Evolutionary conservation across 441 rosid species (phyloP).

Genomic region (Mallotus repandus): DNA sequence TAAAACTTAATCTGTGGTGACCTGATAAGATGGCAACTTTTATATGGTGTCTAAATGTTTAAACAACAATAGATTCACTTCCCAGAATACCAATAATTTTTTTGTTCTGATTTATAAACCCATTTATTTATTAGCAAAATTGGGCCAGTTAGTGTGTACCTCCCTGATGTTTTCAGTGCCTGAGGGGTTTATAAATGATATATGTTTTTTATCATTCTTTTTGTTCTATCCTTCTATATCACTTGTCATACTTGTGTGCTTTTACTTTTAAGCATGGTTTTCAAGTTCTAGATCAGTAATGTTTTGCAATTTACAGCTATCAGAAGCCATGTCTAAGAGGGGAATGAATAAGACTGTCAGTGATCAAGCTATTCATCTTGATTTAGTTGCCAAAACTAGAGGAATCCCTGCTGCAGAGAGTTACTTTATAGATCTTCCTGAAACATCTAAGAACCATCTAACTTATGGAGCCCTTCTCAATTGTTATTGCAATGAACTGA

Average conservation of each 20-base stretch:
- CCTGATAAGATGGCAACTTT: neutral
- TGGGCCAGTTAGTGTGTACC: neutral
- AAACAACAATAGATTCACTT: neutral
- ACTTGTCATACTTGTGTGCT: neutral
- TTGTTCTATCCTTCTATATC: neutral
- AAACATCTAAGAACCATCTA: conserved; percentile 66
- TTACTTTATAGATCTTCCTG: conserved; percentile 78
- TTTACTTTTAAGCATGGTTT: conserved; percentile 7
- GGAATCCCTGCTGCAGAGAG: conserved; percentile 78
- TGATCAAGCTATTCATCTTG: conserved; percentile 97
- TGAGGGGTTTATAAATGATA: neutral
- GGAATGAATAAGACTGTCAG: conserved; percentile 89
- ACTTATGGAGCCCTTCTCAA: conserved; percentile 79
- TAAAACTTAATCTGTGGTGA: neutral
- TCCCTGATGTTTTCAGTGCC: neutral
- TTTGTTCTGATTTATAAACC: neutral
- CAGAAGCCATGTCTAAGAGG: conserved; percentile 65
- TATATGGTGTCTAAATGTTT: neutral
- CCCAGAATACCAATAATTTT: neutral
- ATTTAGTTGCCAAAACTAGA: conserved; percentile 71
- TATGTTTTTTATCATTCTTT: neutral
- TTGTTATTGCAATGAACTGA: conserved; percentile 74
- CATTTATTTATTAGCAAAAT: neutral
- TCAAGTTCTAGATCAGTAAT: conserved; percentile 8
- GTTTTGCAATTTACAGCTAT: conserved; percentile 47